These are phyloP conservation scores for Camelina hispida DNA, from an alignment of 345 rosid genomes.

Conservation along the genomic window DNA sequence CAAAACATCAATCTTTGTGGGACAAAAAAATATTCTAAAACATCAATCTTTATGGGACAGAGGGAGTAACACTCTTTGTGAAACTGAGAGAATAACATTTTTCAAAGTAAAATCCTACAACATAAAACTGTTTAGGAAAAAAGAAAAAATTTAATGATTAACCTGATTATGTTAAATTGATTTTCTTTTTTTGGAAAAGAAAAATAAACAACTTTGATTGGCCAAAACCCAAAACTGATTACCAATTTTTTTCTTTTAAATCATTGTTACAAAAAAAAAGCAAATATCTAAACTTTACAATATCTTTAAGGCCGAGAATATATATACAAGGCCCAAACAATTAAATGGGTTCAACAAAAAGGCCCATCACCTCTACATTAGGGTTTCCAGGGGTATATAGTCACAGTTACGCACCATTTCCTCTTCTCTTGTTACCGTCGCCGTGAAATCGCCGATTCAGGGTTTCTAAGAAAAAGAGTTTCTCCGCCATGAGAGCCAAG, in stretches of 20 bases:
- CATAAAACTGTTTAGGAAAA: too few relatives aligned
- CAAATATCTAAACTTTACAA: not conserved
- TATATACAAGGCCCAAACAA: not conserved
- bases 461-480: conserved; percentile 28
- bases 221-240: too few relatives aligned
- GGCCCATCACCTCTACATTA: conserved; percentile 15
- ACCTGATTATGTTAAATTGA: too few relatives aligned
- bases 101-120: too few relatives aligned
- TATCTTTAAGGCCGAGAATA: not conserved
- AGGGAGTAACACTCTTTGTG: too few relatives aligned
- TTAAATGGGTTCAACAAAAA: conserved; percentile 8
- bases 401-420: not conserved
- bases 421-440: conserved; percentile 31
- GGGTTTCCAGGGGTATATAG: conserved; percentile 41
- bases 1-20: too few relatives aligned
- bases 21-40: too few relatives aligned
- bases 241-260: too few relatives aligned
- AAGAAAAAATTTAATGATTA: too few relatives aligned
- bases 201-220: not conserved
- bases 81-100: too few relatives aligned
- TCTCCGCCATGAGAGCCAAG: conserved; percentile 83
- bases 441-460: conserved; percentile 18
- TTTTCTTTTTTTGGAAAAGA: too few relatives aligned
- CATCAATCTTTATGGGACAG: too few relatives aligned
- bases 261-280: not conserved